phyloP scores from a whole-genome alignment of 148 eudicot species.

The Rhododendron henanense region DNA sequence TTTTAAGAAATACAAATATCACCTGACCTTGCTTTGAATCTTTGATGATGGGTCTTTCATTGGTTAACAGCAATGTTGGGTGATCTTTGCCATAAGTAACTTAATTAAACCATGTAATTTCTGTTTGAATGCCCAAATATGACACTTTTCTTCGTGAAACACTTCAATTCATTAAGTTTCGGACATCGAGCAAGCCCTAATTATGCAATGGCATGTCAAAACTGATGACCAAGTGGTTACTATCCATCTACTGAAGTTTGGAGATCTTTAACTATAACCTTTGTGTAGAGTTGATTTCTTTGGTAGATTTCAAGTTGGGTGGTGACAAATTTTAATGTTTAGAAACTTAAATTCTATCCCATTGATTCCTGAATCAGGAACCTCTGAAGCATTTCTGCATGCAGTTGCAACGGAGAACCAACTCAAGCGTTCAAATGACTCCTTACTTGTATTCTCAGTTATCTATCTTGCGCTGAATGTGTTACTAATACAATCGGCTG shows the following conservation, averaged over 20 bases:
- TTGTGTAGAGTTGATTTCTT: neutral
- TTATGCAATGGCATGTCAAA: neutral
- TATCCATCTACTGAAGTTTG: neutral
- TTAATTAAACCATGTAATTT: neutral
- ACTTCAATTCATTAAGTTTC: neutral
- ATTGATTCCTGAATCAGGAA: slow-evolving; percentile 56
- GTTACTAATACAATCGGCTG: slow-evolving; percentile 76
- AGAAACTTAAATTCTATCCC: neutral
- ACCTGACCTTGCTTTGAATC: neutral
- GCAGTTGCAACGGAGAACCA: slow-evolving; percentile 86
- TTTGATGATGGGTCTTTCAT: neutral
- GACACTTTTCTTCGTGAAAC: neutral
- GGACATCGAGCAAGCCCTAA: neutral
- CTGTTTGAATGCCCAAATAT: neutral
- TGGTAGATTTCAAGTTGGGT: neutral
- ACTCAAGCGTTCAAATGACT: slow-evolving; percentile 83
- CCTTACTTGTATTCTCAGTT: slow-evolving; percentile 70
- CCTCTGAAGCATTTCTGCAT: slow-evolving; percentile 95
- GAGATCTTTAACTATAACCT: neutral
- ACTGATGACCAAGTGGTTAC: neutral
- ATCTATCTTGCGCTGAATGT: slow-evolving; percentile 72
- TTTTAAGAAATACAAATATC: neutral
- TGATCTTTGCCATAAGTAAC: neutral
- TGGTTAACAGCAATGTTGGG: neutral
- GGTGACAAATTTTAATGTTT: neutral